Evolutionary conservation across 2,329 filamentous ascomycete species (phyloP), one percentile per base, ranked within the genome.

Genomic region (Ilyonectria sp.): DNA sequence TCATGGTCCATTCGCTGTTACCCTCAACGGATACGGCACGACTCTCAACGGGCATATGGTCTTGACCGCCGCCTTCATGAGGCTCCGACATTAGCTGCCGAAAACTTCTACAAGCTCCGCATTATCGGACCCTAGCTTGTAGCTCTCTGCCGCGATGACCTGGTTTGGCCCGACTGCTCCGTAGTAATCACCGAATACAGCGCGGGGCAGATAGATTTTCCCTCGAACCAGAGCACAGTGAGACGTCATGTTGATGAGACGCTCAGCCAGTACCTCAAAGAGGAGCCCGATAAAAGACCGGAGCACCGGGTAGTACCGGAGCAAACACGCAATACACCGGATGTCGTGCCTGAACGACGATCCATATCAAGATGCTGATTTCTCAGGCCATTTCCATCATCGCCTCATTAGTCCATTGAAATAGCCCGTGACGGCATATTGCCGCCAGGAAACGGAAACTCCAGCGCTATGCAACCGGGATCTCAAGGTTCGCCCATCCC

Each of bases 391-490:
- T 56, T 33, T 44, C 57, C 43, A 60, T 65, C 52, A 54, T 58
- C 21, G n/a, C 29, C 52, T 49, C 33, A 54, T 57, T 58, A 49
- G 50, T 55, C 50, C 35, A 17, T 56, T 49, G 19, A 44, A 43
- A 46, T 23, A 44, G 19, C 33, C 35, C 1, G 23, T 44, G 43
- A 57, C 46, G 19, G 43, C 44, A 37, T n/a, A 19, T 35, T 56
- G n/a, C 23, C 37, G 21, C 61, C 63, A 29, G 37, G 57, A 55
- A 11, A 53, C 19, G 7, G 21, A 13, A 70, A 76, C 74, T 74
- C 71, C 74, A 62, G 33, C 59, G 71, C 73, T 72, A 75, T 76
- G 73, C 64, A 60, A 50, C 26, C 50, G 52, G 13, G 13, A 15
- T 55, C 44, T 52, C 40, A 46, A 23, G 8, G 15, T 31, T 19